A percentile compares a stretch with the other conserved stretches of the same genome.
Evolutionary conservation across 192 early-diverging fungal genomes (phyloP).

Genomic region (Gamsiella multidivaricata): DNA sequence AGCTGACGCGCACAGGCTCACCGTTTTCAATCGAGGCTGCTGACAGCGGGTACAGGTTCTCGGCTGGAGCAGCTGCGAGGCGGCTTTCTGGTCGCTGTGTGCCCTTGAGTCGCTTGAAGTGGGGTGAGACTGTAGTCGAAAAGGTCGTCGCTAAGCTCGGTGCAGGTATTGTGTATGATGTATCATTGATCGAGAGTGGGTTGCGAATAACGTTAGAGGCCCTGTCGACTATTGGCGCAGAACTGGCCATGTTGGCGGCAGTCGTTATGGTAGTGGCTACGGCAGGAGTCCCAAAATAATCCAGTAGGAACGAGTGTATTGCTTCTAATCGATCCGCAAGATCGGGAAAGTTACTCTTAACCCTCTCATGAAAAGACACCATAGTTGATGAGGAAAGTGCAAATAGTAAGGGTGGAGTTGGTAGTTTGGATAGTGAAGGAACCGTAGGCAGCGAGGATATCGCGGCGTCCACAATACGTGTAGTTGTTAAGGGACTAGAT

Average conservation of each 20-base stretch:
- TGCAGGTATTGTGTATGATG: too few relatives aligned
- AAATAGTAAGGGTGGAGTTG: too few relatives aligned
- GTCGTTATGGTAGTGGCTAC: too few relatives aligned
- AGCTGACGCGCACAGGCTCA: constrained; percentile 31
- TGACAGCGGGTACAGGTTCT: constrained; percentile 40
- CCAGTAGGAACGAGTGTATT: not conserved
- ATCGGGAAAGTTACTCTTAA: not conserved
- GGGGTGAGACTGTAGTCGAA: too few relatives aligned
- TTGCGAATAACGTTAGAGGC: not conserved
- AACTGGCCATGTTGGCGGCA: too few relatives aligned
- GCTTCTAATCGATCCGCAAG: not conserved
- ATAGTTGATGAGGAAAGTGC: too few relatives aligned
- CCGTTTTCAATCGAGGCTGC: constrained; percentile 5
- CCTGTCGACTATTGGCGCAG: not conserved
- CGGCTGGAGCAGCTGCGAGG: constrained; percentile 23
- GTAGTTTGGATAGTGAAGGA: too few relatives aligned
- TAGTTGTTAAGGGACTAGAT: not conserved
- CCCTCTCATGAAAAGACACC: not conserved
- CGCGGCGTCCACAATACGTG: too few relatives aligned
- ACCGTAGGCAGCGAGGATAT: too few relatives aligned
- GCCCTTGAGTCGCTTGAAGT: not conserved
- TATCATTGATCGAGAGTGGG: too few relatives aligned
- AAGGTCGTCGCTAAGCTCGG: not conserved
- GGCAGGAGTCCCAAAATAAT: too few relatives aligned
- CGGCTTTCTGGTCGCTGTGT: not conserved